Conservation (phyloP, 345 rosid genomes). For the Eucalyptus guilfoylei region DNA sequence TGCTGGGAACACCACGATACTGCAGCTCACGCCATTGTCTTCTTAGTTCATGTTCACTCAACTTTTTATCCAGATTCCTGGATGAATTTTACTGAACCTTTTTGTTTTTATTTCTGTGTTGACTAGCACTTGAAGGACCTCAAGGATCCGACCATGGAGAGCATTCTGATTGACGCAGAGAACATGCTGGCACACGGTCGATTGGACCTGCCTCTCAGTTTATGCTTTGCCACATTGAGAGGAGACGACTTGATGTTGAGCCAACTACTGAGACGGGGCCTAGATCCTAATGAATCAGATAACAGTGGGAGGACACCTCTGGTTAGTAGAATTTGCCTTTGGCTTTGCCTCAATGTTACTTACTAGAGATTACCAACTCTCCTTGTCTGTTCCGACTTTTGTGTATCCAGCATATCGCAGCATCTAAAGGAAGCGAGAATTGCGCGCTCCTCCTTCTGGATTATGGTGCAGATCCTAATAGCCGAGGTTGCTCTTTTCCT, state of each 20-base stretch:
- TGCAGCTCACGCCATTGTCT: background rate
- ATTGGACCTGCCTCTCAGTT: constrained; percentile 70
- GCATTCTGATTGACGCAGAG: constrained; percentile 56
- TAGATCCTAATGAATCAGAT: constrained; percentile 80
- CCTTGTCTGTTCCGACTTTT: background rate
- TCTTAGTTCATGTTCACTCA: background rate
- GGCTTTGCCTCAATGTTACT: background rate
- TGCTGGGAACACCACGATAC: background rate
- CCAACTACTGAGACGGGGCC: constrained; percentile 64
- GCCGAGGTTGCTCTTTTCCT: constrained; percentile 36
- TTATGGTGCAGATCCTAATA: constrained; percentile 52
- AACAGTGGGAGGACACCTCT: constrained; percentile 63
- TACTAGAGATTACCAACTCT: background rate
- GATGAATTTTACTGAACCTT: background rate
- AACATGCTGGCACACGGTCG: constrained; percentile 71
- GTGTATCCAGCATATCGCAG: constrained; percentile 64
- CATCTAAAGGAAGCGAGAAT: constrained; percentile 61
- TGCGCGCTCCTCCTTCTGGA: constrained; percentile 71
- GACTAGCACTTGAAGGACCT: constrained; percentile 49
- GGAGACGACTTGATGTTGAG: constrained; percentile 71
- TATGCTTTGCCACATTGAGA: constrained; percentile 68
- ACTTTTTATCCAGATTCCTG: background rate
- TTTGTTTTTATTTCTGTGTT: background rate
- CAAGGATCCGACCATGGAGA: constrained; percentile 59
- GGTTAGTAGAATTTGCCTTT: constrained; percentile 41